Evolutionary conservation across 345 rosid species (phyloP), one percentile per base, ranked within the genome.

Genomic region (Syzygium jambos): DNA sequence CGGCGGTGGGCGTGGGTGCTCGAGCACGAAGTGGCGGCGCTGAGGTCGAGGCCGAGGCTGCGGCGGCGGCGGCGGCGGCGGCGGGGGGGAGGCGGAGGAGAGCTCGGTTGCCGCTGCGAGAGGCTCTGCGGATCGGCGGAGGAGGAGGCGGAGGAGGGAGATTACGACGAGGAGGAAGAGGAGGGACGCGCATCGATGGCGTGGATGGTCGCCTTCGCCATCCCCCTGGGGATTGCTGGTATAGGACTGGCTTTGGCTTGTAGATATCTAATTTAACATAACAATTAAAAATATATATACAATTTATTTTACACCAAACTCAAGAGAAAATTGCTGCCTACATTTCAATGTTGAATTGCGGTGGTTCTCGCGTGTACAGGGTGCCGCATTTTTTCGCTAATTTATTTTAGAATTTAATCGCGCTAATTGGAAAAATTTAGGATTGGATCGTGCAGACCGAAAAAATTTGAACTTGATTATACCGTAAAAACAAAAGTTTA

Each of bases 1-100:
- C 90, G 92, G 30, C 94, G 88, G 14, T 94, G 93, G 93, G 91
- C 90, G 49, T 85, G 88, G 86, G 88, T 94, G 88, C 95, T 95
- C 85, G 96, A 94, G 89, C 65, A 89, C 88, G 91, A 93, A 55
- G 92, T 90, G 52, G 88, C 84, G 29, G 86, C 87, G 89, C 46
- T 91, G 90, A 89, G 89, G 55, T 80, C 88, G 22, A 88, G 78
- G 85, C 7, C 68, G 89, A 19, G 61, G 22, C 59, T 12, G 29
- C 78, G 88, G 25, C 63, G 87, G 86, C 43, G 43, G 43, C 5
- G 43, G 43, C 43, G 61, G 22, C 59, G 19, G 29, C 68, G 88
- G 25, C 65, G 87, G 86, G 25, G 43, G 5, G 89, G 87, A 85
- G 29, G 46, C 1, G 89, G 87, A 77, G 59, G 87, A 9, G 78